These are phyloP conservation scores for Clarireedia paspali DNA, from an alignment of 2,329 filamentous ascomycete genomes.

Conservation along the genomic window DNA sequence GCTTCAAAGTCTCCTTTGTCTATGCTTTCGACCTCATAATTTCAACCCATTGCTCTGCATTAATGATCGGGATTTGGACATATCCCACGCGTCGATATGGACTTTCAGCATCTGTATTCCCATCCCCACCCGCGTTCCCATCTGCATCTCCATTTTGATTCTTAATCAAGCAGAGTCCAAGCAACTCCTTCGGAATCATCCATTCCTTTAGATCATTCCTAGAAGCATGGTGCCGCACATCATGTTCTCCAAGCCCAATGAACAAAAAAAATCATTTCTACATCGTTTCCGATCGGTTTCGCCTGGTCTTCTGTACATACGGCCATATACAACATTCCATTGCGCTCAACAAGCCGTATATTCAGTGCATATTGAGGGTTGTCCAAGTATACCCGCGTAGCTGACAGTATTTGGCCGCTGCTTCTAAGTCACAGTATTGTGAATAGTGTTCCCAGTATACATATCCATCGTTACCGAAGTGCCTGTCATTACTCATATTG, in stretches of 20 bases:
- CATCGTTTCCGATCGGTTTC: too few species aligned
- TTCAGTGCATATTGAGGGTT: too few species aligned
- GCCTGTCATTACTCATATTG: background rate
- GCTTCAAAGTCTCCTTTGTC: background rate
- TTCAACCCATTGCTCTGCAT: background rate
- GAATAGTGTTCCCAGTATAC: background rate
- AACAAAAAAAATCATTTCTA: too few species aligned
- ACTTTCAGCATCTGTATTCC: background rate
- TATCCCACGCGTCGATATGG: background rate
- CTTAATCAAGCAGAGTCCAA: too few species aligned
- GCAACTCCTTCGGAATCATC: too few species aligned
- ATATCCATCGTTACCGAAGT: background rate
- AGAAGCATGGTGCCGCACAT: background rate
- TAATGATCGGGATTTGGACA: background rate
- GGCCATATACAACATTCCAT: too few species aligned
- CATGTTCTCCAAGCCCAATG: background rate
- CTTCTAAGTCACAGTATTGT: background rate
- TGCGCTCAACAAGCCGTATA: too few species aligned
- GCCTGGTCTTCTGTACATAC: too few species aligned
- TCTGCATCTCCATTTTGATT: background rate
- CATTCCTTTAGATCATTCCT: background rate
- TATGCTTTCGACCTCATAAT: background rate
- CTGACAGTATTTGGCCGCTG: background rate
- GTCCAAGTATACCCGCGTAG: background rate
- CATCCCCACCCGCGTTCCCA: background rate